Base-by-base conservation (phyloP, 164 flowering plant genomes). In the Vitis rupestris region DNA sequence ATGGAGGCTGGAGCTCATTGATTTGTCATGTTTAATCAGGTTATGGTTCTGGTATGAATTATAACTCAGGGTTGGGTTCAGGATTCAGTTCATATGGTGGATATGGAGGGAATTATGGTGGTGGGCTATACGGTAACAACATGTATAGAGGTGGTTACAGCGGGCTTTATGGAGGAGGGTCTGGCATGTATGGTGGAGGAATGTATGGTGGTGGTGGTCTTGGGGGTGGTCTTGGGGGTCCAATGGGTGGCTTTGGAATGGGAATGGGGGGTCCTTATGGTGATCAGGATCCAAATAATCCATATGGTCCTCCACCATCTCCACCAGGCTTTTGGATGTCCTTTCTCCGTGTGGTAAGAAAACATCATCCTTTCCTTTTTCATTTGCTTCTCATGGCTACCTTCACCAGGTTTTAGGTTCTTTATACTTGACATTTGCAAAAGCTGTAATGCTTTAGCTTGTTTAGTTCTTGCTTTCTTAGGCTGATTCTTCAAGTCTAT, bases 281-380 rank as follows among this genome's bases (percentile, higher is more conserved):
- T 37, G 44, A 37, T 3, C 44, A 37, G 44, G 99, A 91, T 85
- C 99, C 98, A 67, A 92, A 94, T 73, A 82, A 92, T 81, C 98
- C 97, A 27, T 85, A 59, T 82, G 97, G 92, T 61, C 78, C 70
- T 37, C 44, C 44, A 37, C 7, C 44, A 37, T 37, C 44, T 37
- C 44, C 98, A 2, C 99, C 99, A 50, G 88, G 97, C 19, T 37
- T 37, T 37, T 94, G 99, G 98, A 77, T 92, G 54, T 92, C 99
- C 50, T 77, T 90, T 61, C 85, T 94, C 44, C 44, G 44, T 8
- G 44, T 37, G 44, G 44, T 37, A 37, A 37, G 44, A 37, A 37
- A 37, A 3, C 44, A 37, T 37, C 3, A 37, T 8, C 44, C 44
- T 37, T 37, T 37, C 44, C 44, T 37, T 37, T 37, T 37, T 37